These are phyloP conservation scores for Lepidium aucheri DNA, from an alignment of 345 rosid species.

Conservation along the genomic window DNA sequence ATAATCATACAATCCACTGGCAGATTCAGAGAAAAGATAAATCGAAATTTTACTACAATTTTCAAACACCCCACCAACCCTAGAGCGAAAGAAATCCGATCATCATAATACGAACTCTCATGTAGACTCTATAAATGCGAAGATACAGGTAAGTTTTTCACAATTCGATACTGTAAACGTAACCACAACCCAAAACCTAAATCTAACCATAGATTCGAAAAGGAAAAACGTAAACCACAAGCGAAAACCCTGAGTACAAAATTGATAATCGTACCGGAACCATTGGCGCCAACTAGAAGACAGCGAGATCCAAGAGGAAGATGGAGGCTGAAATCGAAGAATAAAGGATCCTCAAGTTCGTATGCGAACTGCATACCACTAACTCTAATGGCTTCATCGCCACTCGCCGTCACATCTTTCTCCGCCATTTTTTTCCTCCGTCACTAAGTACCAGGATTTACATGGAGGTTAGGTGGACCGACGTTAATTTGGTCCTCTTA, in stretches of 20 bases:
- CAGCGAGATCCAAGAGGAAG: slow-evolving; percentile 75
- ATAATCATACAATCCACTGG: not conserved
- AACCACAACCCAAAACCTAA: not conserved
- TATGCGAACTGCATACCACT: slow-evolving; percentile 76
- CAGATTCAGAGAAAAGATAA: not conserved
- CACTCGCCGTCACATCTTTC: not conserved
- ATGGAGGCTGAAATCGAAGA: slow-evolving; percentile 59
- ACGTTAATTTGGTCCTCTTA: too few relatives aligned
- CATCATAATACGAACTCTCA: not conserved
- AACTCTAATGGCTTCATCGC: slow-evolving; percentile 43
- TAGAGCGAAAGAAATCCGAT: not conserved
- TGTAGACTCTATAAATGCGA: not conserved
- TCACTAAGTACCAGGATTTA: not conserved
- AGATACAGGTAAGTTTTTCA: not conserved
- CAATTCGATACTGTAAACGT: not conserved
- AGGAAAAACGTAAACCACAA: not conserved
- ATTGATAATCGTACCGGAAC: slow-evolving; percentile 53
- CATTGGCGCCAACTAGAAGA: slow-evolving; percentile 91
- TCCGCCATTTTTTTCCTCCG: slow-evolving; percentile 33
- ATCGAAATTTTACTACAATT: not conserved
- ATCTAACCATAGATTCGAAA: not conserved
- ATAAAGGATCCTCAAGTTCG: slow-evolving; percentile 52
- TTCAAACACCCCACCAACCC: not conserved
- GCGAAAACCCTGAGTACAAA: not conserved
- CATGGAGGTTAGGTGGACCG: too few relatives aligned